These are phyloP conservation scores for Neoconidiobolus thromboides DNA, from an alignment of 371 early-diverging fungal genomes.

Conservation along the genomic window DNA sequence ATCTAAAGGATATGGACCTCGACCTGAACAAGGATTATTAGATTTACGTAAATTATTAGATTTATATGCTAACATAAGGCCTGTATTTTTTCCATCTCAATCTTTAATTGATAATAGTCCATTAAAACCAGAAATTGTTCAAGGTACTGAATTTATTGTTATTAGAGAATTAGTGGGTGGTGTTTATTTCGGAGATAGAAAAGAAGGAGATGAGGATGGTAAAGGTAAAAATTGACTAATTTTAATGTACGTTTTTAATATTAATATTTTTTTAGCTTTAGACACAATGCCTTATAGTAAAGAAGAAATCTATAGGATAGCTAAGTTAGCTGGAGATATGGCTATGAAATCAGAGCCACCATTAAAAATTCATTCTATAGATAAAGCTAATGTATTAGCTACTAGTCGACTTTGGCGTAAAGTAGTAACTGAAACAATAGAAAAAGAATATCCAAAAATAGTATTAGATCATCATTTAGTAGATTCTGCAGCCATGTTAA, in stretches of 20 bases:
- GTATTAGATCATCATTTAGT: conserved; percentile 72
- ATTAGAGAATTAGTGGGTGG: conserved; percentile 92
- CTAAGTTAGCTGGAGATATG: conserved; percentile 75
- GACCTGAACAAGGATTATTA: conserved; percentile 88
- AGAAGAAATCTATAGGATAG: conserved; percentile 77
- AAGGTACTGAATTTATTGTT: conserved; percentile 76
- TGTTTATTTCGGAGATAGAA: conserved; percentile 88
- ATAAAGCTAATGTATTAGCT: conserved; percentile 95
- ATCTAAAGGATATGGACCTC: conserved; percentile 33
- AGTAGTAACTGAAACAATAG: conserved; percentile 69
- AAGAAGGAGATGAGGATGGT: conserved; percentile 63
- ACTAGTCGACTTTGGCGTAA: conserved; percentile 91
- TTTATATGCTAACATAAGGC: conserved; percentile 88
- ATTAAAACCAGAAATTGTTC: conserved; percentile 71
- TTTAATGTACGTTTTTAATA: not conserved
- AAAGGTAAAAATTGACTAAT: conserved; percentile 15
- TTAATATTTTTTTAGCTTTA: conserved; percentile 24
- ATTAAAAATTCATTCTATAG: conserved; percentile 77
- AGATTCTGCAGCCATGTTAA: conserved; percentile 91
- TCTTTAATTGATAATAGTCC: conserved; percentile 63
- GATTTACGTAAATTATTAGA: conserved; percentile 77
- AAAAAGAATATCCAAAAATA: conserved; percentile 70
- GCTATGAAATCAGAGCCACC: conserved; percentile 57
- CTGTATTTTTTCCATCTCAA: conserved; percentile 81
- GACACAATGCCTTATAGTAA: conserved; percentile 85